A percentile compares a stretch with the other conserved stretches of the same genome.
These are phyloP conservation scores for Entomophthora muscae DNA, from an alignment of 371 early-diverging fungal genomes.

Conservation along the genomic window DNA sequence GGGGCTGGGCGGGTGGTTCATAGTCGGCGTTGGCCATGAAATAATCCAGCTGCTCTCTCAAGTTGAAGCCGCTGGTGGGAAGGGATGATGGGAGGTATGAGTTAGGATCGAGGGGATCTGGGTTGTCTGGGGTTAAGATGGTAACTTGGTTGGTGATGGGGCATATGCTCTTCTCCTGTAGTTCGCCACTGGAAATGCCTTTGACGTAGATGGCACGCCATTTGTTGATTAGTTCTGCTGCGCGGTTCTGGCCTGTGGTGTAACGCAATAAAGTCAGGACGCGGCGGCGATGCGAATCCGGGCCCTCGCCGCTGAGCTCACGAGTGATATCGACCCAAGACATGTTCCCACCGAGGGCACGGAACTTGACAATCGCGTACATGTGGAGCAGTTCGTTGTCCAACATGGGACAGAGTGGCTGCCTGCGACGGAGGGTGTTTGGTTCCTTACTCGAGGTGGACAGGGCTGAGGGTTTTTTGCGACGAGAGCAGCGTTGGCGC, in stretches of 20 bases:
- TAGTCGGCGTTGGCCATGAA: not conserved
- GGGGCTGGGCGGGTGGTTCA: not conserved
- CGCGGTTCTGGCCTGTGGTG: not conserved
- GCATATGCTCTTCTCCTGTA: not conserved
- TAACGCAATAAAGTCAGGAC: not conserved
- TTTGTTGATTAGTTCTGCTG: not conserved
- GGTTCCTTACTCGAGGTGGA: not conserved
- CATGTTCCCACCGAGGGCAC: not conserved
- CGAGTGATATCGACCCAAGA: not conserved
- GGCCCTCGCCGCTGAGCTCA: not conserved
- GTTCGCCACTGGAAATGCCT: not conserved
- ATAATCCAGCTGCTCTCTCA: slow-evolving; percentile 1
- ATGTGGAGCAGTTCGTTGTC: not conserved
- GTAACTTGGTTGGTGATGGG: not conserved
- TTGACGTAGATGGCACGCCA: not conserved
- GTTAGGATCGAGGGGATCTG: not conserved
- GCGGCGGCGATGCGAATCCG: not conserved
- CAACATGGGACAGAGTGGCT: not conserved
- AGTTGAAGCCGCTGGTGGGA: not conserved
- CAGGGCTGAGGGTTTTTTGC: not conserved
- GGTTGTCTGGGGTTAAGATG: not conserved
- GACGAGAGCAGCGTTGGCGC: not conserved
- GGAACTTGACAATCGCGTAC: not conserved
- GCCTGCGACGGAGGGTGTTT: not conserved
- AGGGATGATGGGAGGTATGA: not conserved